A percentile compares a stretch with the other conserved stretches of the same genome.
Conservation (phyloP, 2,329 filamentous ascomycete species). For the Simplicillium sp. region DNA sequence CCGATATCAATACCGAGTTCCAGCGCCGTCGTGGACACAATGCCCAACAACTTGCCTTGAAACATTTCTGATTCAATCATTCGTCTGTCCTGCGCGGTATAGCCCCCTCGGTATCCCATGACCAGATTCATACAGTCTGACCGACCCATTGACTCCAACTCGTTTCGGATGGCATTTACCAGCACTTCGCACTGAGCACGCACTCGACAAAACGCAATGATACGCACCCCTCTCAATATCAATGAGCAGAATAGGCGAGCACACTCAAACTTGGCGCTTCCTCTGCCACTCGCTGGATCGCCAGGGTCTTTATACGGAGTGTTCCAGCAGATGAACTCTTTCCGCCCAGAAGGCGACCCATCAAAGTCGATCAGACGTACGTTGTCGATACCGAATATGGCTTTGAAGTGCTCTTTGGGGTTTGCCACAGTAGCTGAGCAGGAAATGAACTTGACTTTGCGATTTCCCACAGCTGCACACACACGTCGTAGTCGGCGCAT, state of each 20-base stretch:
- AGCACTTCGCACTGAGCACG: conserved; percentile 83
- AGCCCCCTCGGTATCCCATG: conserved; percentile 93
- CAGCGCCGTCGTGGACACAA: conserved; percentile 86
- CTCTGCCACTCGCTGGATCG: conserved; percentile 79
- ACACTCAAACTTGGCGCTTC: conserved; percentile 75
- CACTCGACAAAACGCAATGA: conserved; percentile 87
- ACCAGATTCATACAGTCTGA: conserved; percentile 69
- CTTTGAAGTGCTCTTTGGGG: conserved; percentile 81
- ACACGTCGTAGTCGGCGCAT: conserved; percentile 84
- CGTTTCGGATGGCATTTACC: conserved; percentile 67
- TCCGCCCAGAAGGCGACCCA: conserved; percentile 79
- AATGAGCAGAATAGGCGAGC: conserved; percentile 85
- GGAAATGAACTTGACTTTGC: conserved; percentile 78
- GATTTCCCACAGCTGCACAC: conserved; percentile 84
- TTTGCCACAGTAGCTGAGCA: conserved; percentile 97
- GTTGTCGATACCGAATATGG: conserved; percentile 81
- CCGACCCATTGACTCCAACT: conserved; percentile 64
- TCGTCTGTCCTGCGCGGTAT: conserved; percentile 82
- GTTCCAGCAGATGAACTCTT: conserved; percentile 97
- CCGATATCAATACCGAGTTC: conserved; percentile 96
- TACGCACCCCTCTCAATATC: conserved; percentile 76
- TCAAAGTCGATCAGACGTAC: conserved; percentile 82
- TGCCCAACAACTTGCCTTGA: conserved; percentile 82
- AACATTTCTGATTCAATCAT: conserved; percentile 95
- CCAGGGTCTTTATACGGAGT: conserved; percentile 85